Conservation (phyloP, 225 moss, liverwort and hornwort genomes). For the Straminergon stramineum region DNA sequence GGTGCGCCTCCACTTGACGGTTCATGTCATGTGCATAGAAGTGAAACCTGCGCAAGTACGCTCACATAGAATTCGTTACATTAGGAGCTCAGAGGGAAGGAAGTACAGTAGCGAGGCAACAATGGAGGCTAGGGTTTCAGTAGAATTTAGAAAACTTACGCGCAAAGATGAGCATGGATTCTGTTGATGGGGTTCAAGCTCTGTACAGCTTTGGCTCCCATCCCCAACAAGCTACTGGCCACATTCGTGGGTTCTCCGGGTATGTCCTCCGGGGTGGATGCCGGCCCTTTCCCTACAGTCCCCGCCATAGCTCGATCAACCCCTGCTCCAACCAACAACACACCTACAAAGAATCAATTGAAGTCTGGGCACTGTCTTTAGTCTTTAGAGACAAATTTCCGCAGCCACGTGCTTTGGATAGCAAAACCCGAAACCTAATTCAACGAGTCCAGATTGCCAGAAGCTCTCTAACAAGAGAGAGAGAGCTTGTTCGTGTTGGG, state of each 20-base stretch:
- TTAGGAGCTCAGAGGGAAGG: background rate
- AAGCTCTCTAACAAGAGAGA: background rate
- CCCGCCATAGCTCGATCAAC: slow-evolving; percentile 21
- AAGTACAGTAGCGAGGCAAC: background rate
- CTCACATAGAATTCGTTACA: background rate
- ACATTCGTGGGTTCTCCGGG: slow-evolving; percentile 30
- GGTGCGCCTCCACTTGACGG: slow-evolving; percentile 73
- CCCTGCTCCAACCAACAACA: slow-evolving; percentile 1
- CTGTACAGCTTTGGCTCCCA: slow-evolving; percentile 26
- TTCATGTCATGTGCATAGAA: slow-evolving; percentile 73
- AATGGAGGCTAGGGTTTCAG: background rate
- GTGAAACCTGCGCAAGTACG: slow-evolving; percentile 38
- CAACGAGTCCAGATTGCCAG: background rate
- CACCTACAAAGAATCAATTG: background rate
- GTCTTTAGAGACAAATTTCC: background rate
- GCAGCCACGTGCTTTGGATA: background rate
- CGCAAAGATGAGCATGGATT: slow-evolving; percentile 56
- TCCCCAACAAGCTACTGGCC: slow-evolving; percentile 23
- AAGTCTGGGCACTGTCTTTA: background rate
- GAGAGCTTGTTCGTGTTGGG: background rate
- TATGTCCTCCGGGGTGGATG: slow-evolving; percentile 21
- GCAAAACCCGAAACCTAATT: background rate
- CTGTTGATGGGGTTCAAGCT: slow-evolving; percentile 42
- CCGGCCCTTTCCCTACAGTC: slow-evolving; percentile 26
- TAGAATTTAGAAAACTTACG: slow-evolving; percentile 2